Evolutionary conservation across 768 basidiomycete genomes (phyloP).

Genomic region (Lactarius sanguifluus): DNA sequence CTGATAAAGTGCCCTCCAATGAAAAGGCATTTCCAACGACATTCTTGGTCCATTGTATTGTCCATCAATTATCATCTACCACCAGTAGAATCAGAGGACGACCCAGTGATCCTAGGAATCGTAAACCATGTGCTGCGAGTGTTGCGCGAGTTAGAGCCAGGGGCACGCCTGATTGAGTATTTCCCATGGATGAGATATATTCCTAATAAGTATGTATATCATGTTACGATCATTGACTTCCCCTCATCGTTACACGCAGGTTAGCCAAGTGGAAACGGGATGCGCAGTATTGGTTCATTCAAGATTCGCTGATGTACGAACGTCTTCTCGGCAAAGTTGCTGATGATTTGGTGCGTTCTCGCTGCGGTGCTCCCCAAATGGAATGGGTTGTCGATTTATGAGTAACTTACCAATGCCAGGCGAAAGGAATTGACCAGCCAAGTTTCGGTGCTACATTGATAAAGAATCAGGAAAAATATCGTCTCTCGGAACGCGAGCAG

Average conservation of each 20-base stretch:
- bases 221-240: neutral
- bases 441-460: neutral
- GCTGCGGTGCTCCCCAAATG: too few relatives aligned
- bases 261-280: neutral
- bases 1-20: conserved; percentile 37
- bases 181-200: neutral
- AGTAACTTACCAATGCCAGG: neutral
- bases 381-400: too few relatives aligned
- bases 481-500: too few relatives aligned
- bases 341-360: too few relatives aligned
- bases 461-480: too few relatives aligned
- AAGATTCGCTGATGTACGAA: too few relatives aligned
- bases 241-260: neutral
- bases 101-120: neutral
- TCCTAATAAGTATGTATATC: neutral
- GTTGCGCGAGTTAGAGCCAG: neutral
- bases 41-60: conserved; percentile 32
- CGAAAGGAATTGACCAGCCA: neutral
- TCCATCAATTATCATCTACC: neutral
- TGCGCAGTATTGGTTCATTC: too few relatives aligned
- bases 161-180: neutral
- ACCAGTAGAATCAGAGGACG: conserved; percentile 20
- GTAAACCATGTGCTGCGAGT: neutral
- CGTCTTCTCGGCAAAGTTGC: too few relatives aligned
- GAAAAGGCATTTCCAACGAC: conserved; percentile 32